Base-by-base conservation (phyloP, 371 early-diverging fungal genomes). In the Mycotypha africana region DNA sequence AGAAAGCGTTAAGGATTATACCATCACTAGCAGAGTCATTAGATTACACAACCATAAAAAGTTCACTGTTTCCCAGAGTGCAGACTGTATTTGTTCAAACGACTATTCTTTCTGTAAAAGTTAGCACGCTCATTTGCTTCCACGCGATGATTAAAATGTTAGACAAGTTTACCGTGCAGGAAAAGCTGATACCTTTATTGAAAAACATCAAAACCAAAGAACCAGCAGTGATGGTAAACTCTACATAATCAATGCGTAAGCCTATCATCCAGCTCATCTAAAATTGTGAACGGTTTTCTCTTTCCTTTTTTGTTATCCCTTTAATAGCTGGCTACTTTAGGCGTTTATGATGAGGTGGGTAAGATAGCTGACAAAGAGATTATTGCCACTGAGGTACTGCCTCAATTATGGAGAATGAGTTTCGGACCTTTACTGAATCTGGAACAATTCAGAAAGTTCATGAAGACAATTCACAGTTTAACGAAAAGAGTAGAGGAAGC, bases 311-410 rank as follows among this genome's bases (percentile, higher is more conserved):
- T 34, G 34, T 6, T 30, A 12, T 30, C 6, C n/a, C n/a, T 16
- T 2, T 28, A 21, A 8, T 58, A 74, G 75, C 65, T 92, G 67
- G 85, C 89, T 4, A 81, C 88, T n/a, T 63, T 89, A 43, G 80
- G 80, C 15, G 84, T 90, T 12, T 92, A 89, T 55, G 85, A 87
- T 45, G 88, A 90, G 32, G 70, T 88, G 56, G 87, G 87, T 2
- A 77, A 78, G 33, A 56, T 74, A 38, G 61, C 88, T 12, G 91
- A 91, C 38, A 82, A 82, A 51, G 86, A 85, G 23, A 65, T 77
- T 6, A 79, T 88, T 35, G 93, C 91, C 3, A 83, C 76, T 0
- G 84, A 82, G 36, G 74, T 92, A 10, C 42, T 92, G 33, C 90
- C 89, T 0, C 88, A 86, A 38, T 58, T 91, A 35, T 92, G 93